A percentile compares a stretch with the other conserved stretches of the same genome.
phyloP scores from a whole-genome alignment of 2,329 filamentous ascomycete species.

The Ceratocystis colombiana region DNA sequence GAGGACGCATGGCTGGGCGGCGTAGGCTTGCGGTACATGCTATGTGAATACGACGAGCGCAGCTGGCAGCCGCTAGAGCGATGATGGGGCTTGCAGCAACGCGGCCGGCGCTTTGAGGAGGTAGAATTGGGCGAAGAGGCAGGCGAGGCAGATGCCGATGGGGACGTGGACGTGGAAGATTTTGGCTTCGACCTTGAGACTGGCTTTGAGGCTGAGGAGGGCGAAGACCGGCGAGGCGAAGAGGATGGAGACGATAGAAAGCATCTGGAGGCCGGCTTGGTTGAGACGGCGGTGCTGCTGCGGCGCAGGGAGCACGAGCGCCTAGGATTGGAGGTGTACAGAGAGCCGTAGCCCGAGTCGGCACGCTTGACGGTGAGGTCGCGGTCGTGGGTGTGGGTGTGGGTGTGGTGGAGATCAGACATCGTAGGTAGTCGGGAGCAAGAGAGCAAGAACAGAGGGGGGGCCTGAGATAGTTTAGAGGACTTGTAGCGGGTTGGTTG shows the following conservation, averaged over 20 bases:
- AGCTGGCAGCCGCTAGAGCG: conserved; percentile 28
- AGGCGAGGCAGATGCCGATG: conserved; percentile 27
- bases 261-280: conserved; percentile 14
- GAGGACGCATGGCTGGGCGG: conserved; percentile 31
- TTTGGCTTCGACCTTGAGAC: neutral
- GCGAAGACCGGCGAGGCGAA: neutral
- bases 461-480: neutral
- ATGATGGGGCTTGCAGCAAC: conserved; percentile 27
- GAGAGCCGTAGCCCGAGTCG: conserved; percentile 51
- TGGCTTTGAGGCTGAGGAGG: neutral
- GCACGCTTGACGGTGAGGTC: conserved; percentile 44
- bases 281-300: conserved; percentile 31
- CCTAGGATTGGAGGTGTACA: conserved; percentile 35
- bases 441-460: neutral
- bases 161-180: conserved; percentile 29
- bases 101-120: conserved; percentile 23
- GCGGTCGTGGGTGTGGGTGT: neutral
- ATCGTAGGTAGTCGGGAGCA: neutral
- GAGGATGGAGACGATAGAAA: neutral
- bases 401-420: neutral
- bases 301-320: conserved; percentile 31
- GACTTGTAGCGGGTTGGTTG: neutral
- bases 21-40: conserved; percentile 26
- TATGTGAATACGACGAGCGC: conserved; percentile 22
- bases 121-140: conserved; percentile 37